Evolutionary conservation across 768 basidiomycete genomes (phyloP).

Genomic region (Mycena rebaudengoi): DNA sequence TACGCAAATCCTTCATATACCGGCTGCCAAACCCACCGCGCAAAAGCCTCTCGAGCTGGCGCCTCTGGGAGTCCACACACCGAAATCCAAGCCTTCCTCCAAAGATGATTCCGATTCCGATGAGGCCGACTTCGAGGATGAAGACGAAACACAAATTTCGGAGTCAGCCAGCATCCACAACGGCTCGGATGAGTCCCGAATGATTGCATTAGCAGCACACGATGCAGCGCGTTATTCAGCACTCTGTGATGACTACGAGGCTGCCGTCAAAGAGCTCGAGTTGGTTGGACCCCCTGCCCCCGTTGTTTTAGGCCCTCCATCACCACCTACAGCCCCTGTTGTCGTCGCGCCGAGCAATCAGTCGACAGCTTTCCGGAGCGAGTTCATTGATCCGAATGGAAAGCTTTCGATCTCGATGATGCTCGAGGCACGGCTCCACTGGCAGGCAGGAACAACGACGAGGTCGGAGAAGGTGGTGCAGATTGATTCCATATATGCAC

Average conservation of each 20-base stretch:
- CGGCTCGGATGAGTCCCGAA: not conserved
- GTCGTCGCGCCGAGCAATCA: too few species aligned
- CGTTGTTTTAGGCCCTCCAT: too few species aligned
- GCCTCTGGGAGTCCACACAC: not conserved
- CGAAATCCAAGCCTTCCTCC: not conserved
- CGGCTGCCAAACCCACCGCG: not conserved
- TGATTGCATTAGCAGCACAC: not conserved
- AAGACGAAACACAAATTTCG: not conserved
- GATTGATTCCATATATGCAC: slow-evolving; percentile 11
- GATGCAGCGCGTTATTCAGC: slow-evolving; percentile 19
- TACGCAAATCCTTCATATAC: slow-evolving; percentile 24
- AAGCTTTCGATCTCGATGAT: slow-evolving; percentile 5
- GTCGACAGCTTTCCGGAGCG: not conserved
- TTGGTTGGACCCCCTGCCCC: not conserved
- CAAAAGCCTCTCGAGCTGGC: not conserved
- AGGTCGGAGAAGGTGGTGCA: not conserved
- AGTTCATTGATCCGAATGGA: not conserved
- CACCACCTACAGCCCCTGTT: too few species aligned
- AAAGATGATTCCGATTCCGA: not conserved
- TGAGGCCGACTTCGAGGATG: too few species aligned
- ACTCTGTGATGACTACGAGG: slow-evolving; percentile 13
- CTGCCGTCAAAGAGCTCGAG: not conserved
- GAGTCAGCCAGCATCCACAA: not conserved
- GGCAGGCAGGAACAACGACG: slow-evolving; percentile 10
- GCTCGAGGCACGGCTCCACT: not conserved